Evolutionary conservation across 1,284 basidiomycete genomes (phyloP).

Genomic region (Polyporus tsugae): DNA sequence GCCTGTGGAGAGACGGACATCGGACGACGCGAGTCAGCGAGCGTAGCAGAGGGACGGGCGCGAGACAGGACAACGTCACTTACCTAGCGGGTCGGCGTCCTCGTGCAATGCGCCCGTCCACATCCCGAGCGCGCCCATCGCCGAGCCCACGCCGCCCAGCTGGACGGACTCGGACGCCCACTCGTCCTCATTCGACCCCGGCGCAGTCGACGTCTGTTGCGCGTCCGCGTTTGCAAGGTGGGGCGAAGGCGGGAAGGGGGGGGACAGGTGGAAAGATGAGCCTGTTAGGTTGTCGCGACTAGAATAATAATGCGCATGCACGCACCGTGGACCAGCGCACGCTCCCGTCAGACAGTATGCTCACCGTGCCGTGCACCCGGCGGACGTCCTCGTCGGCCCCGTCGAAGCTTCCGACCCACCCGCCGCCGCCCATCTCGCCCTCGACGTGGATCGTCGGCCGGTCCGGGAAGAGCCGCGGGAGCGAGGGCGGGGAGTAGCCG

Average conservation of each 20-base stretch:
- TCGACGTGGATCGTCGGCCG: constrained; percentile 61
- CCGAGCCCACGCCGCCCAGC: constrained; percentile 60
- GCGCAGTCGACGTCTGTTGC: constrained; percentile 22
- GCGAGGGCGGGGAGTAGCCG: constrained; percentile 50
- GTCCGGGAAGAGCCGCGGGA: constrained; percentile 40
- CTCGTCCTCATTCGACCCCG: constrained; percentile 39
- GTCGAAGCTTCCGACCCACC: constrained; percentile 38
- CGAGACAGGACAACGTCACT: background rate
- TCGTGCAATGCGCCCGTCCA: constrained; percentile 67
- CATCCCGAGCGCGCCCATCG: constrained; percentile 60
- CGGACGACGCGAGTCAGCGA: background rate
- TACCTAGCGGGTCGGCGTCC: constrained; percentile 55
- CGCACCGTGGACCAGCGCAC: constrained; percentile 63
- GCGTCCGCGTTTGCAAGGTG: background rate
- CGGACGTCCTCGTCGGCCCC: constrained; percentile 37
- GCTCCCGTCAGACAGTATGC: constrained; percentile 58
- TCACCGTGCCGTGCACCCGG: constrained; percentile 52
- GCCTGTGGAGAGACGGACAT: constrained; percentile 9
- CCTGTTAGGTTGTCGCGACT: background rate
- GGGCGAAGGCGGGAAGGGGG: background rate
- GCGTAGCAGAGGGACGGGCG: background rate
- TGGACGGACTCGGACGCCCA: constrained; percentile 67
- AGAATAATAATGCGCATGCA: constrained; percentile 13
- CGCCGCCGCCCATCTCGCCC: constrained; percentile 52
- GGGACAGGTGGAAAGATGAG: background rate